A percentile compares a stretch with the other conserved stretches of the same genome.
Evolutionary conservation across 2,329 filamentous ascomycete species (phyloP).

Genomic region (Beauveria sp.): DNA sequence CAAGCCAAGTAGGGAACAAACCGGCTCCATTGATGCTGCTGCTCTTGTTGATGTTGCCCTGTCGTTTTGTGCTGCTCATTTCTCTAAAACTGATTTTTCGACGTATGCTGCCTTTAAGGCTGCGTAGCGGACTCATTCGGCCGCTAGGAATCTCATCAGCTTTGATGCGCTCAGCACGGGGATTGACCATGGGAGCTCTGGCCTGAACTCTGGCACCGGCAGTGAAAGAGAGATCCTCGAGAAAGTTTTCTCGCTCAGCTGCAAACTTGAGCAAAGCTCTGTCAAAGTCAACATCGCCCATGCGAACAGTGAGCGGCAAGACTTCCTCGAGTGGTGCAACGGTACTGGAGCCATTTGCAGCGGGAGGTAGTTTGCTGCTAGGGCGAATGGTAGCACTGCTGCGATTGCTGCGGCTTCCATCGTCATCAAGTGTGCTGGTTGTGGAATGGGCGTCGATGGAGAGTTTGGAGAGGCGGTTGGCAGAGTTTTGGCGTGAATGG

Average conservation of each 20-base stretch:
- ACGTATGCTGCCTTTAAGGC: constrained; percentile 75
- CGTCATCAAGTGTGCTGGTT: constrained; percentile 51
- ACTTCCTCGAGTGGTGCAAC: constrained; percentile 22
- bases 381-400: constrained; percentile 58
- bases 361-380: constrained; percentile 20
- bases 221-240: constrained; percentile 84
- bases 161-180: constrained; percentile 74
- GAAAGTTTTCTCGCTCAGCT: constrained; percentile 85
- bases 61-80: constrained; percentile 90
- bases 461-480: constrained; percentile 49
- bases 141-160: constrained; percentile 58
- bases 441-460: constrained; percentile 43
- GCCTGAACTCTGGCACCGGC: constrained; percentile 71
- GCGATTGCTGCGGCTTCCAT: constrained; percentile 54
- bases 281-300: constrained; percentile 82
- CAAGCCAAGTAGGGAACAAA: constrained; percentile 15
- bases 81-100: constrained; percentile 88
- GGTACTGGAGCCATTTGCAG: constrained; percentile 16
- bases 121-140: constrained; percentile 48
- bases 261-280: constrained; percentile 90
- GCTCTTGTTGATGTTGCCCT: constrained; percentile 67
- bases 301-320: constrained; percentile 20
- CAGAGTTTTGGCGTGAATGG: constrained; percentile 55
- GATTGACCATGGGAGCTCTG: constrained; percentile 65
- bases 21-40: constrained; percentile 45